Base-by-base conservation (phyloP, 1,139 yeast genomes). In the Kodamaea alishanica region DNA sequence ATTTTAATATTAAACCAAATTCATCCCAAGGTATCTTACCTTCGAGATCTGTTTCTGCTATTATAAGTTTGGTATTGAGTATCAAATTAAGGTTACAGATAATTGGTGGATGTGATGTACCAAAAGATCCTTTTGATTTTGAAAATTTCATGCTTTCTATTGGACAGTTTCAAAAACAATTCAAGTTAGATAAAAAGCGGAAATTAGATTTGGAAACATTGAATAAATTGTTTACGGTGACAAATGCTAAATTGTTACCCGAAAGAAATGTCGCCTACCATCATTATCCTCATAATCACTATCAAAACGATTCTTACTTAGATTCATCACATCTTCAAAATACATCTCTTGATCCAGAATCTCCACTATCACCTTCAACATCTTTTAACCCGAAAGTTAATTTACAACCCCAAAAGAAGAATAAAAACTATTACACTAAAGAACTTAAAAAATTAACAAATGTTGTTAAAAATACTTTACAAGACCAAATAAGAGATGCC, bases 91-190 rank as follows among this genome's bases (percentile, higher is more conserved):
- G 95, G 41, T 58, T 90, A 31, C 70, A 66, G 22, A 73, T 84
- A 30, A 65, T 80, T n/a, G 83, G 87, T 2, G 84, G 84, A 25
- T 79, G 88, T 46, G 86, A 81, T 46, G 81, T 84, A 2, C 90
- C 96, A 0, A 89, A 88, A 54, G 97, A 90, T 55, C 90, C 95
- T 0, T 81, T 84, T 57, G 95, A 87, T 50, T 81, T 81, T 41
- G 84, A 81, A 40, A 74, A 73, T 42, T 80, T 81, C 48, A 67
- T 77, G 71, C 49, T 81, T 45, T 70, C 80, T 37, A 60, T 81
- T 36, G 82, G 84, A 2, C 77, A 84, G 39, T 85, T 84, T 54
- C 94, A 86, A 55, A 84, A 79, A 56, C 85, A 83, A 46, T 73
- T 73, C 50, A 77, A 78, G 49, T 55, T 85, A 22, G 74, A 75